Conservation (phyloP, 1,284 basidiomycete genomes). For the Inonotus hispidus region DNA sequence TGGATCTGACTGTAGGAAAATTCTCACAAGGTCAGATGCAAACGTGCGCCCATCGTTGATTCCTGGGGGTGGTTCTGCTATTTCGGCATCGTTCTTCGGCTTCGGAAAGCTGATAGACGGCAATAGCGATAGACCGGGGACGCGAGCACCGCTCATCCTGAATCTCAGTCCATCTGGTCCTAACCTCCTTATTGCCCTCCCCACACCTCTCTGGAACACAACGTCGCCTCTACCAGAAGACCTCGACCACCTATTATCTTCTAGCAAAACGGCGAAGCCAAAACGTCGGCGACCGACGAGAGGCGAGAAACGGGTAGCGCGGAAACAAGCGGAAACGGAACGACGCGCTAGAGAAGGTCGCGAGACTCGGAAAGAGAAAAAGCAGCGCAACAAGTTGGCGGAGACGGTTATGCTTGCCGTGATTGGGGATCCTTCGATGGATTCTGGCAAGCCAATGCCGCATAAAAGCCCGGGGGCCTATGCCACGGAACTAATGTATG, state of each 20-base stretch:
- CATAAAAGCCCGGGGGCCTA: slow-evolving; percentile 12
- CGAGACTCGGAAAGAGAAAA: not conserved
- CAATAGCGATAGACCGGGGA: slow-evolving; percentile 25
- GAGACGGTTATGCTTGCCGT: slow-evolving; percentile 3
- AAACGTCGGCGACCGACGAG: not conserved
- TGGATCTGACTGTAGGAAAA: no score
- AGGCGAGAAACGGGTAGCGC: not conserved
- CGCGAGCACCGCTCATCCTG: slow-evolving; percentile 28
- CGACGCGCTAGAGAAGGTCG: not conserved
- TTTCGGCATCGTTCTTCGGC: not conserved
- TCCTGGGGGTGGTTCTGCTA: not conserved
- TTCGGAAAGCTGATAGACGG: not conserved
- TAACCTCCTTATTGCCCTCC: not conserved
- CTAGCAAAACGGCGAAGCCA: not conserved
- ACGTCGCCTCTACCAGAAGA: not conserved
- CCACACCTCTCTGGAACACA: not conserved
- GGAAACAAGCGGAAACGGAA: not conserved
- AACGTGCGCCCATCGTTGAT: not conserved
- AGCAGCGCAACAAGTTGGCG: not conserved
- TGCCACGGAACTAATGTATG: slow-evolving; percentile 47
- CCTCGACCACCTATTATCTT: not conserved
- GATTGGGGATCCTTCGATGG: not conserved
- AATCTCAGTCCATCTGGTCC: not conserved
- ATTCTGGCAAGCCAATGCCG: not conserved
- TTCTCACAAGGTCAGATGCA: not conserved